Evolutionary conservation across 352 stramenopile genomes (phyloP).

Genomic region (Phytopythium cucurbitacearum): DNA sequence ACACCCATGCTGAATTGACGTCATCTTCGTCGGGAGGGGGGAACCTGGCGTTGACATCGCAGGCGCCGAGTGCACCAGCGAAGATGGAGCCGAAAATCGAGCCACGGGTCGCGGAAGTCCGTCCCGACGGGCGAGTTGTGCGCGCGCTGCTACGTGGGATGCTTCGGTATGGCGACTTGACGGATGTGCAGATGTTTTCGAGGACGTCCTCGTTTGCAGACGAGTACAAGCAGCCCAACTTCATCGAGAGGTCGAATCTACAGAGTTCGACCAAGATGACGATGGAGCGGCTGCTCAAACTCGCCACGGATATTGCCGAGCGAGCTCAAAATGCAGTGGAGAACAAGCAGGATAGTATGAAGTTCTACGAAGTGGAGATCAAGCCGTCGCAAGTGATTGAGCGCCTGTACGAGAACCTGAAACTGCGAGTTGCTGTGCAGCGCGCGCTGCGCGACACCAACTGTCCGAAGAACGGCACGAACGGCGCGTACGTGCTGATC

Average conservation of each 20-base stretch:
- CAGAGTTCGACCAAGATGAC: conserved; percentile 45
- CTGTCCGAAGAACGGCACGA: conserved; percentile 34
- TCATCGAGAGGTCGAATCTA: conserved; percentile 66
- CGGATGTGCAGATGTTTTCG: conserved; percentile 58
- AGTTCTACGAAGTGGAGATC: conserved; percentile 73
- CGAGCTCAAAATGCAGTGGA: conserved; percentile 47
- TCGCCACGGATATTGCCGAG: conserved; percentile 64
- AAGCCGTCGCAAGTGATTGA: conserved; percentile 73
- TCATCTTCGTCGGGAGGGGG: background rate
- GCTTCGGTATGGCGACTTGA: conserved; percentile 76
- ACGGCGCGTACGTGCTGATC: conserved; percentile 72
- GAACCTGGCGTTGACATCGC: background rate
- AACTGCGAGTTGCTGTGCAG: conserved; percentile 79
- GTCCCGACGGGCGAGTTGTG: conserved; percentile 62
- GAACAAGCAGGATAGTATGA: conserved; percentile 68
- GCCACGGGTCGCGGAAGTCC: conserved; percentile 27
- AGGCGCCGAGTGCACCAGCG: conserved; percentile 8
- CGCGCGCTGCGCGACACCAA: conserved; percentile 49
- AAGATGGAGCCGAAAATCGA: conserved; percentile 48
- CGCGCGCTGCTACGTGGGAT: conserved; percentile 63
- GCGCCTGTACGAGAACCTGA: conserved; percentile 83
- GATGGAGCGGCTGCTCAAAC: conserved; percentile 44
- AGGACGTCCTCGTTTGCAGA: conserved; percentile 60
- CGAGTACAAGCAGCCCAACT: conserved; percentile 73
- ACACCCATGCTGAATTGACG: background rate